phyloP scores from a whole-genome alignment of 768 basidiomycete genomes.

The Leccinum boreale region DNA sequence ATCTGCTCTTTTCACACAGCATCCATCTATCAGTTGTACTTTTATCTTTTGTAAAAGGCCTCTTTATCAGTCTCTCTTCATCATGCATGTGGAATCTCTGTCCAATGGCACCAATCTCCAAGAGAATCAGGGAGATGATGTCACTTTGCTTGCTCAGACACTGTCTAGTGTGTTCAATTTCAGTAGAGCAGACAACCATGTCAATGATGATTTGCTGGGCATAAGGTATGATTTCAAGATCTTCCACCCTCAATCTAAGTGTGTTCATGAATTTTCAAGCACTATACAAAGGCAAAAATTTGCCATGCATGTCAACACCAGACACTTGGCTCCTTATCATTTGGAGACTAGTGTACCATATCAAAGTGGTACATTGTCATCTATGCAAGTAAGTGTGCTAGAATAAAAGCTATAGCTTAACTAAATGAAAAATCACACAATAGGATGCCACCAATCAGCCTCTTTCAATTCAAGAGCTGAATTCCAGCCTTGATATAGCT shows the following conservation, averaged over 20 bases:
- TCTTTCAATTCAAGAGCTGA: not conserved
- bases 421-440: not conserved
- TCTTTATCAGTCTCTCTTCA: not conserved
- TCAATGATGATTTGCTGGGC: not conserved
- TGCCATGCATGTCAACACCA: slow-evolving; percentile 18
- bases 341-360: not conserved
- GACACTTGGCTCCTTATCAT: slow-evolving; percentile 9
- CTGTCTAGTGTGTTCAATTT: not conserved
- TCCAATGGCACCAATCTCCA: not conserved
- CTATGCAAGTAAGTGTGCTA: slow-evolving; percentile 10
- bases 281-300: slow-evolving; percentile 4
- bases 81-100: slow-evolving; percentile 5
- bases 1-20: not conserved
- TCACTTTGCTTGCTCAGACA: not conserved
- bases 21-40: not conserved
- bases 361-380: not conserved
- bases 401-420: too few relatives aligned
- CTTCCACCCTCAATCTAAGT: not conserved
- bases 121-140: not conserved
- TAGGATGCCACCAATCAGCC: not conserved
- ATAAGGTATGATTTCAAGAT: not conserved
- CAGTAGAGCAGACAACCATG: not conserved
- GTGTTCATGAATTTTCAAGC: not conserved
- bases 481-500: not conserved
- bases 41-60: not conserved